phyloP scores from a whole-genome alignment of 2,329 filamentous ascomycete species.

The Akanthomyces dipterigenus region DNA sequence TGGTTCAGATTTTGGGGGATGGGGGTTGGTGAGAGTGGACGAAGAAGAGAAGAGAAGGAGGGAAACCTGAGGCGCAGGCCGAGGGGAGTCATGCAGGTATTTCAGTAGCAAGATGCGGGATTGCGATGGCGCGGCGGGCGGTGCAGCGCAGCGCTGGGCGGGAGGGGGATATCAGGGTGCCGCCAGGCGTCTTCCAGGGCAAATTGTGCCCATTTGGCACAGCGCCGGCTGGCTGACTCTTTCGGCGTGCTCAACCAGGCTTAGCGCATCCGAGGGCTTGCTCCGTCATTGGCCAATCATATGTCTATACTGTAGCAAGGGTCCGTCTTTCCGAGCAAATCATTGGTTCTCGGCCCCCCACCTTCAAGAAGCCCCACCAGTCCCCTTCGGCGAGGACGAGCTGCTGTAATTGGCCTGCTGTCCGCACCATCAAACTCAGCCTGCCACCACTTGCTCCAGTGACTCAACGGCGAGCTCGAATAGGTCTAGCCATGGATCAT shows the following conservation, averaged over 20 bases:
- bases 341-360: slow-evolving; percentile 5
- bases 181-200: background rate
- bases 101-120: slow-evolving; percentile 16
- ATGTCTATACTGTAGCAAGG: background rate
- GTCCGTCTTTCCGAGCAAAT: background rate
- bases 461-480: slow-evolving; percentile 12
- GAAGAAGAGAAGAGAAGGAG: slow-evolving; percentile 13
- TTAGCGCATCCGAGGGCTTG: slow-evolving; percentile 21
- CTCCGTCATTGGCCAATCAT: slow-evolving; percentile 24
- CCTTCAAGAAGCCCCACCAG: background rate
- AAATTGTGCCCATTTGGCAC: background rate
- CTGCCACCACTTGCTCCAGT: slow-evolving; percentile 6
- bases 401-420: background rate
- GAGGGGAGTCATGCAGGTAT: slow-evolving; percentile 21
- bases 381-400: slow-evolving; percentile 14
- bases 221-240: slow-evolving; percentile 25
- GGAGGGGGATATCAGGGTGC: background rate
- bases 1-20: background rate
- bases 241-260: slow-evolving; percentile 38
- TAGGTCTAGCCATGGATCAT: background rate
- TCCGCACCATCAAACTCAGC: background rate
- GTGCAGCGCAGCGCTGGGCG: background rate
- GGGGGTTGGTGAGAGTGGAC: background rate
- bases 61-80: slow-evolving; percentile 23
- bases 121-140: slow-evolving; percentile 16